Conservation (phyloP, 208 protist genomes). For the Kentomonas sorsogonicus region DNA sequence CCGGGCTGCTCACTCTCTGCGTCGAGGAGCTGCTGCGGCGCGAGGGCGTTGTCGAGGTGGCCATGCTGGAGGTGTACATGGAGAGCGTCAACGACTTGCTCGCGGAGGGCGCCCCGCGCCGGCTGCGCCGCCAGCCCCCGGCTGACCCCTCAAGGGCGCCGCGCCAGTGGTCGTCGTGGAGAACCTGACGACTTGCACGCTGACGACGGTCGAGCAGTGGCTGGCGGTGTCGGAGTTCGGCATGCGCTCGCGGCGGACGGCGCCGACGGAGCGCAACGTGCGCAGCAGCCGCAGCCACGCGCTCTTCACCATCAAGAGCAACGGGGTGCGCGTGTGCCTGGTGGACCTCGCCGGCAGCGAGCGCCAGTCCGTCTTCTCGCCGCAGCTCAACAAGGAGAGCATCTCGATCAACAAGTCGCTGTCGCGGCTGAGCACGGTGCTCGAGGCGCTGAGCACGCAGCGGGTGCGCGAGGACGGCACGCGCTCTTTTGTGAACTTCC, state of each 20-base stretch:
- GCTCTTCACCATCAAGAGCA: slow-evolving; percentile 85
- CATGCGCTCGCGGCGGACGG: slow-evolving; percentile 72
- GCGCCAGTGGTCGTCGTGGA: slow-evolving; percentile 66
- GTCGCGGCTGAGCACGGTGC: slow-evolving; percentile 81
- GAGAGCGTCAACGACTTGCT: slow-evolving; percentile 79
- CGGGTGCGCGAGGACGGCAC: slow-evolving; percentile 32
- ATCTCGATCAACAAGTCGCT: slow-evolving; percentile 89
- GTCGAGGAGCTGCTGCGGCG: slow-evolving; percentile 61
- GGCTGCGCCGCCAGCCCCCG: slow-evolving; percentile 34
- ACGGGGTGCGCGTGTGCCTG: slow-evolving; percentile 70
- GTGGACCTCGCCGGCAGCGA: slow-evolving; percentile 88
- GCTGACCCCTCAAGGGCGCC: slow-evolving; percentile 10
- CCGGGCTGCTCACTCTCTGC: slow-evolving; percentile 62
- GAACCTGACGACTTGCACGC: slow-evolving; percentile 50
- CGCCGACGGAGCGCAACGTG: slow-evolving; percentile 86
- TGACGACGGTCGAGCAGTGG: slow-evolving; percentile 70
- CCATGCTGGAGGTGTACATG: slow-evolving; percentile 85
- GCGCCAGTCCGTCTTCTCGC: slow-evolving; percentile 75
- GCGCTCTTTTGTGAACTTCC: slow-evolving; percentile 75
- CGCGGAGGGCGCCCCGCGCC: slow-evolving; percentile 45
- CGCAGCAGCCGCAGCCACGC: slow-evolving; percentile 90
- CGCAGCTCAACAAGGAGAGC: slow-evolving; percentile 83
- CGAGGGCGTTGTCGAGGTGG: slow-evolving; percentile 74
- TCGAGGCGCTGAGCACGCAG: slow-evolving; percentile 73
- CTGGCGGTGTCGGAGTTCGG: slow-evolving; percentile 53